Percentiles rank a stretch among this genome's conserved stretches.
These are phyloP conservation scores for Salvia hispanica DNA, from an alignment of 257 asterid species.

Conservation along the genomic window DNA sequence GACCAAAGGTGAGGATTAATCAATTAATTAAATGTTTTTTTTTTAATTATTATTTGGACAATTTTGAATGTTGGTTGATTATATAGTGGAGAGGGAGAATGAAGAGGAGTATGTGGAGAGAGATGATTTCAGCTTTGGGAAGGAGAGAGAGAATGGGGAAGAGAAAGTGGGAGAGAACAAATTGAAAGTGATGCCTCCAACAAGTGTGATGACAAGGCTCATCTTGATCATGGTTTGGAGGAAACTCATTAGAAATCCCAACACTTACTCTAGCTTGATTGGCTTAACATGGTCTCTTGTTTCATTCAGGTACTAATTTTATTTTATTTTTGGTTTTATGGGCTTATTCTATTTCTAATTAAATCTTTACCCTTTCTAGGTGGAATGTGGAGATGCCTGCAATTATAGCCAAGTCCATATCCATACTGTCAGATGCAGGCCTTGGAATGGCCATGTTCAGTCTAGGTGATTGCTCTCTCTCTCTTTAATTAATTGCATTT, in stretches of 20 bases:
- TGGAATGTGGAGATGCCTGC: constrained; percentile 98
- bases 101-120: constrained; percentile 57
- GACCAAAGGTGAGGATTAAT: constrained; percentile 46
- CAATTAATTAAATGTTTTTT: too few relatives aligned
- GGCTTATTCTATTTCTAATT: too few relatives aligned
- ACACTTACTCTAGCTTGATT: constrained; percentile 88
- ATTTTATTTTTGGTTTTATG: background rate
- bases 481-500: constrained; percentile 10
- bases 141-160: constrained; percentile 44
- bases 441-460: constrained; percentile 99
- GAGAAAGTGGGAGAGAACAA: constrained; percentile 47
- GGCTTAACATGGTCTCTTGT: constrained; percentile 87
- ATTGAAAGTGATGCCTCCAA: constrained; percentile 77
- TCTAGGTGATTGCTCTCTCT: constrained; percentile 68
- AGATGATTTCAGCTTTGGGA: constrained; percentile 66
- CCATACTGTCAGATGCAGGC: constrained; percentile 98
- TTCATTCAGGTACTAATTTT: constrained; percentile 63
- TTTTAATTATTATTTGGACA: too few relatives aligned
- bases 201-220: constrained; percentile 96
- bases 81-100: constrained; percentile 47
- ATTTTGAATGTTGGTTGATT: too few relatives aligned
- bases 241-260: constrained; percentile 91
- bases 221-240: constrained; percentile 98
- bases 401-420: constrained; percentile 79
- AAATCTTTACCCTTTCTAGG: constrained; percentile 38